phyloP scores from a whole-genome alignment of 495 filamentous ascomycete species.

The Friedmanniomyces simplex region DNA sequence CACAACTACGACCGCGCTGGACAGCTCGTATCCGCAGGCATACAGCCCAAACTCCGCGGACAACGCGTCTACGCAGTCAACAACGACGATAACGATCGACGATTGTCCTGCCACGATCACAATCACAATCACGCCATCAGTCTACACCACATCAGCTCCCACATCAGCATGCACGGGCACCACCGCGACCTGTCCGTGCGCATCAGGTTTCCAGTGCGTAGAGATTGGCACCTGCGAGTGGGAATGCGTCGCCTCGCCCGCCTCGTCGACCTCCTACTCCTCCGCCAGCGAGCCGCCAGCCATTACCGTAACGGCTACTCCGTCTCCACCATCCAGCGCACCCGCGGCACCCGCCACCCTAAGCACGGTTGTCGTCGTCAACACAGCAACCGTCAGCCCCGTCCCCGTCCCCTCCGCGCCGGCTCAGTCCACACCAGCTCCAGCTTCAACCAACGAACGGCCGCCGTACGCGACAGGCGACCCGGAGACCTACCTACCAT shows the following conservation, averaged over 20 bases:
- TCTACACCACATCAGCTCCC: background rate
- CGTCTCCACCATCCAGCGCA: background rate
- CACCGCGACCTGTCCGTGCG: background rate
- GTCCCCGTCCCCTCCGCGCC: background rate
- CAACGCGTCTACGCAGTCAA: background rate
- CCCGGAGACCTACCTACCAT: conserved; percentile 23
- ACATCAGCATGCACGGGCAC: conserved; percentile 2
- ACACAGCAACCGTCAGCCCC: conserved; percentile 1
- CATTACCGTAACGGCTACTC: conserved; percentile 2
- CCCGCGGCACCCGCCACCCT: no score
- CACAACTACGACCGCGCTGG: no score
- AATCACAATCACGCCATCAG: conserved; percentile 1
- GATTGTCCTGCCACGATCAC: conserved; percentile 6
- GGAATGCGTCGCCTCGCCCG: conserved; percentile 1
- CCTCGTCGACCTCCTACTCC: no score
- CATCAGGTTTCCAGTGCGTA: background rate
- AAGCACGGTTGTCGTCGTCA: background rate
- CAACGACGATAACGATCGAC: conserved; percentile 5
- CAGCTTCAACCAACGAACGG: background rate
- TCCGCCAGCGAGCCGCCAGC: background rate
- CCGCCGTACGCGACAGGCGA: conserved; percentile 21
- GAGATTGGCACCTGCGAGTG: conserved; percentile 1
- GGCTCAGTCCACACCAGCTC: no score
- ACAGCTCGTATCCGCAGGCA: background rate
- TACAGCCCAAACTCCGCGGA: background rate